phyloP scores from a whole-genome alignment of 208 protist genomes.

The Entamoeba dispar region DNA sequence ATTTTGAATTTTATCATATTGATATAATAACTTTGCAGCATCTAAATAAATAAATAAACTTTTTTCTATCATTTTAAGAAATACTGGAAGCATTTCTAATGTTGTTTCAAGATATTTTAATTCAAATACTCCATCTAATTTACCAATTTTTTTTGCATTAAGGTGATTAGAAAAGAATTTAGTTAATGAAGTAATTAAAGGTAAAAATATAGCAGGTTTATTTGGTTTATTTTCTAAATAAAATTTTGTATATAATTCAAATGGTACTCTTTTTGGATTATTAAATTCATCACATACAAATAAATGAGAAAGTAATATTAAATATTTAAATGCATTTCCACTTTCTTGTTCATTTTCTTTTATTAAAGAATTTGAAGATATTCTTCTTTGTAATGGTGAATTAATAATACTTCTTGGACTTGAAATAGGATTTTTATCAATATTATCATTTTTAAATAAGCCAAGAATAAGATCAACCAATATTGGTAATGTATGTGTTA shows the following conservation, averaged over 20 bases:
- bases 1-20: background rate
- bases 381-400: too few relatives aligned
- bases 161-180: background rate
- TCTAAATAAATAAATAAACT: background rate
- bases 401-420: too few relatives aligned
- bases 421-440: too few relatives aligned
- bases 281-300: background rate
- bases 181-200: background rate
- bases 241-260: background rate
- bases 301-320: background rate
- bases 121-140: background rate
- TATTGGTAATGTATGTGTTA: background rate
- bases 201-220: background rate
- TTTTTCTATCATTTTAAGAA: background rate
- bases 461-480: background rate
- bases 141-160: background rate
- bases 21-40: background rate
- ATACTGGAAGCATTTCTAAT: background rate
- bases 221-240: background rate
- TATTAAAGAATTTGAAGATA: too few relatives aligned
- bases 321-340: background rate
- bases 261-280: background rate
- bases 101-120: background rate
- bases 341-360: background rate
- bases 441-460: background rate